Base-by-base conservation (phyloP, 2,329 filamentous ascomycete genomes). In the Fusarium robinianum region DNA sequence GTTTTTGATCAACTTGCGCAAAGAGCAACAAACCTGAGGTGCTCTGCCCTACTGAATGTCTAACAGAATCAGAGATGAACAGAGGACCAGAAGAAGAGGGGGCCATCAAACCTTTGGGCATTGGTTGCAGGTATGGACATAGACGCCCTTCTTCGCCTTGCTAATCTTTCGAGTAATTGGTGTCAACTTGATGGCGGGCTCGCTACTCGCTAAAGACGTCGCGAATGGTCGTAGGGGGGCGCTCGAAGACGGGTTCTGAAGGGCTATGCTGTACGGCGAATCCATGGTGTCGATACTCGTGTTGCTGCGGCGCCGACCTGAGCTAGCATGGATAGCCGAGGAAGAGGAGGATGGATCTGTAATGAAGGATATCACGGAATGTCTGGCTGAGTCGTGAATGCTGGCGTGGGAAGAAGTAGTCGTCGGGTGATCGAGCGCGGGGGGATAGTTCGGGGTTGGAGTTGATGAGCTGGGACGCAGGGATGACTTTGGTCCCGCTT, bases 21-120 rank as follows among this genome's bases (percentile, higher is more conserved):
- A 10, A 54, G 29, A 29, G 16, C 25, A 38, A 58, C 68, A 51
- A 62, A 83, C 80, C 79, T 78, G 27, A 84, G 65, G 64, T 84
- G 81, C 58, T 84, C 80, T 19, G 80, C 81, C 58, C 81, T 71
- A 9, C 80, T 83, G 50, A 84, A 84, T 2, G 77, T 83, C 80
- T 83, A 7, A 12, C 12, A 33, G 23, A 11, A 31, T 54, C 19
- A 50, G 35, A 46, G 24, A 17, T 25, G 32, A 22, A 17, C 29
- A 49, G 16, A 30, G 24, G 29, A 17, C 6, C 5, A 17, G 17
- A 32, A 12, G 5, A n/a, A 23, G 19, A 25, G 26, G 29, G 25
- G 24, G 40, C 29, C 59, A 44, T 18, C 33, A 24, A 66, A 79
- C 77, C 72, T 80, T 81, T 12, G 72, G 64, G 53, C 78, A 81